Percentiles rank a stretch among this genome's conserved stretches.
phyloP scores from a whole-genome alignment of 495 filamentous ascomycete genomes.

The Aspergillus wentii region DNA sequence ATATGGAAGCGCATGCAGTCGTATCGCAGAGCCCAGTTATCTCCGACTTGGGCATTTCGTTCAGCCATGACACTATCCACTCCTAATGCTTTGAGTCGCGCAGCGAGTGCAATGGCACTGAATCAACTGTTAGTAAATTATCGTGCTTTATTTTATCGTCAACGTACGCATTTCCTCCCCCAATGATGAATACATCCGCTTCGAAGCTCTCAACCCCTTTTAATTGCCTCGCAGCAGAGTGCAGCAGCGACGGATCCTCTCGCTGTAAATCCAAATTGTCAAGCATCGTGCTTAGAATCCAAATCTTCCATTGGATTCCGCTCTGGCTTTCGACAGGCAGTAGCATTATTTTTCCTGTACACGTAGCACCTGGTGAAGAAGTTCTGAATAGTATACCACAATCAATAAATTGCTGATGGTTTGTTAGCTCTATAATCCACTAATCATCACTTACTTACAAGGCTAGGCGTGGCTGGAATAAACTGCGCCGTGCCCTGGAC shows the following conservation, averaged over 20 bases:
- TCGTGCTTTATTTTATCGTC: not conserved
- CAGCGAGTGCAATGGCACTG: constrained; percentile 24
- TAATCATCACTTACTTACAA: constrained; percentile 12
- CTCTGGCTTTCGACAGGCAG: constrained; percentile 8
- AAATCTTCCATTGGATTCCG: constrained; percentile 17
- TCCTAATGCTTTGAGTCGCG: constrained; percentile 28
- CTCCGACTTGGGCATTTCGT: constrained; percentile 21
- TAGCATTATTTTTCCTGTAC: constrained; percentile 14
- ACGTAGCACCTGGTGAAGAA: constrained; percentile 10
- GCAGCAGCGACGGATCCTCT: constrained; percentile 11
- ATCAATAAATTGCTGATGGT: constrained; percentile 24
- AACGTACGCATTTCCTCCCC: constrained; percentile 21
- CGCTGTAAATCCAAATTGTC: constrained; percentile 10
- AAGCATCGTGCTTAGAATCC: constrained; percentile 16
- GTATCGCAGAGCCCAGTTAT: constrained; percentile 34
- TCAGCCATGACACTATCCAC: constrained; percentile 28
- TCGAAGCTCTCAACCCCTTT: constrained; percentile 1
- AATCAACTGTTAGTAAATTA: not conserved
- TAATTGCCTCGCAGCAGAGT: not conserved
- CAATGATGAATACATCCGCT: constrained; percentile 21
- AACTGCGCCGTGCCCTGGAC: constrained; percentile 14
- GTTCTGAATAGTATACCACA: constrained; percentile 15
- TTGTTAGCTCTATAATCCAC: too few species aligned
- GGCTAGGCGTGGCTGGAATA: constrained; percentile 7
- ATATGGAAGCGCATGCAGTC: constrained; percentile 32